Conservation (phyloP, 306 rosid species). For the Fagus sylvatica region DNA sequence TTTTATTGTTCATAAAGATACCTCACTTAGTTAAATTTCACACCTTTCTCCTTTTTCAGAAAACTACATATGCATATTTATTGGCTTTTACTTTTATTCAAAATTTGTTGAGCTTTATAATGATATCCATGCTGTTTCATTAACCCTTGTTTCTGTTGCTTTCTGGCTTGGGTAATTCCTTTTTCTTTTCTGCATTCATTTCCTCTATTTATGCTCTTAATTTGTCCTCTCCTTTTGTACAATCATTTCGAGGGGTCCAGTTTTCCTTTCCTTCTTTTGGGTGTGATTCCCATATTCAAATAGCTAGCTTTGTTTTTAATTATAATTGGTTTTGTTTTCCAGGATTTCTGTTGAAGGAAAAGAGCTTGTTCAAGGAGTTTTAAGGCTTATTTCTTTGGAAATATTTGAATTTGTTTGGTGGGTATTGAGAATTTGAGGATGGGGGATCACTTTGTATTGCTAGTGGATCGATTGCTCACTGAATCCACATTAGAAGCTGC, state of each 20-base stretch:
- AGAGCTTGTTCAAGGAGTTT: constrained; percentile 22
- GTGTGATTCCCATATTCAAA: constrained; percentile 19
- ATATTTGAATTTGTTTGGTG: constrained; percentile 15
- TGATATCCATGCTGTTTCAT: background rate
- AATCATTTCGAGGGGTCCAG: constrained; percentile 36
- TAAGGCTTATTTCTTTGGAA: constrained; percentile 15
- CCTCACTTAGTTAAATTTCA: constrained; percentile 3
- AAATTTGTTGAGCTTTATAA: constrained; percentile 17
- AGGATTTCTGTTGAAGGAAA: constrained; percentile 35
- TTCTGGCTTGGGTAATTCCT: constrained; percentile 6
- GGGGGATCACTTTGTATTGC: constrained; percentile 94
- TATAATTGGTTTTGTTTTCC: constrained; percentile 18
- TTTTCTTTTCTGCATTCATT: constrained; percentile 12
- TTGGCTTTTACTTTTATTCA: constrained; percentile 16
- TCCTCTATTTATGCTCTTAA: background rate
- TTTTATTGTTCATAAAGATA: background rate
- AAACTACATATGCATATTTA: background rate
- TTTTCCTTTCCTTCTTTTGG: background rate
- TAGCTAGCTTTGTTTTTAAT: constrained; percentile 20
- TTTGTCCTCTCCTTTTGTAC: background rate
- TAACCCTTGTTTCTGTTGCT: background rate
- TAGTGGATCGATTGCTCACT: constrained; percentile 89
- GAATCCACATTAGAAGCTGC: constrained; percentile 96
- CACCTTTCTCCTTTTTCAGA: constrained; percentile 7
- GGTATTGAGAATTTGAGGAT: constrained; percentile 38